Percentiles rank a stretch among this genome's conserved stretches.
Conservation (phyloP, 805 yeast genomes). For the Torulaspora delbrueckii region DNA sequence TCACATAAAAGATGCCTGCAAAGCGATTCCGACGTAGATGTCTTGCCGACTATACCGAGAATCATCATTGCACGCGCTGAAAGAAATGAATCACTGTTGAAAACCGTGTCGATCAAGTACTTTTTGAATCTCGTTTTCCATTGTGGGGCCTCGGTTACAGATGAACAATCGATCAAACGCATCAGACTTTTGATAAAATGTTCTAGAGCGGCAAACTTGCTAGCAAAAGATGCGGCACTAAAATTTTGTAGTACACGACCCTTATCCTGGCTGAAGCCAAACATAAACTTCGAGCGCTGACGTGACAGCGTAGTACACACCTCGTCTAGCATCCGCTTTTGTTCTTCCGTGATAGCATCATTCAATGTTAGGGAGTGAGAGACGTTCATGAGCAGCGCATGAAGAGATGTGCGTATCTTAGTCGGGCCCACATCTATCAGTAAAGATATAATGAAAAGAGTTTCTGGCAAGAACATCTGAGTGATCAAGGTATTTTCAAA, state of each 20-base stretch:
- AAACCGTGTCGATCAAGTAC: slow-evolving; percentile 57
- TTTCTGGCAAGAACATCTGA: slow-evolving; percentile 64
- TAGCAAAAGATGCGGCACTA: slow-evolving; percentile 37
- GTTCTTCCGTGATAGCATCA: slow-evolving; percentile 43
- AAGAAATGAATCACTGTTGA: slow-evolving; percentile 50
- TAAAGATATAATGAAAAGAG: slow-evolving; percentile 60
- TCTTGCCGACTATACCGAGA: slow-evolving; percentile 61
- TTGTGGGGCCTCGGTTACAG: slow-evolving; percentile 42
- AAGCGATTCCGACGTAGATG: slow-evolving; percentile 56
- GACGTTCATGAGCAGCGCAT: slow-evolving; percentile 58
- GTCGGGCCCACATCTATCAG: slow-evolving; percentile 48
- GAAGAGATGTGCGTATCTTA: slow-evolving; percentile 55
- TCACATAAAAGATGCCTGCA: slow-evolving; percentile 34
- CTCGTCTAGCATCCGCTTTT: slow-evolving; percentile 41
- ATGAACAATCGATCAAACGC: slow-evolving; percentile 46
- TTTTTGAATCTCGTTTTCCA: slow-evolving; percentile 68
- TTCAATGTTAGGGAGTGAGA: slow-evolving; percentile 64
- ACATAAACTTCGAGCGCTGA: slow-evolving; percentile 63
- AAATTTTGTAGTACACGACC: slow-evolving; percentile 35
- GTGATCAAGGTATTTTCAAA: slow-evolving; percentile 64
- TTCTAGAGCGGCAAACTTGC: slow-evolving; percentile 46
- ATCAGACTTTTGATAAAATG: slow-evolving; percentile 53
- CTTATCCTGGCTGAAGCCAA: slow-evolving; percentile 60
- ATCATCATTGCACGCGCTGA: slow-evolving; percentile 65
- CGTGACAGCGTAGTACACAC: slow-evolving; percentile 43